Conservation (phyloP, 176 grass and related monocot species). For the Zizania latifolia region DNA sequence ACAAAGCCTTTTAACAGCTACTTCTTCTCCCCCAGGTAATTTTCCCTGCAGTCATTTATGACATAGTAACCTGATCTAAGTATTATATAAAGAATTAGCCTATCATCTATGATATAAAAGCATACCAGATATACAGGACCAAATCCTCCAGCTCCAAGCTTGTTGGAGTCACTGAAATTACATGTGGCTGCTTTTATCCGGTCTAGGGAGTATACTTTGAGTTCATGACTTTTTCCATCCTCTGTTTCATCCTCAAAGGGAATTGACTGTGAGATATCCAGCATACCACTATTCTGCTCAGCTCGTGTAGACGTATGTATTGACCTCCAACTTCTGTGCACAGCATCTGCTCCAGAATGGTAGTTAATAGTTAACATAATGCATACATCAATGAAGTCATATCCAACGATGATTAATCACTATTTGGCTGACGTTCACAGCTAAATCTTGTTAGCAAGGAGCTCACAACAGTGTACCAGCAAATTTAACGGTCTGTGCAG, state of each 20-base stretch:
- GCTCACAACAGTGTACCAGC: background rate
- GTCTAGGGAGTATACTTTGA: slow-evolving; percentile 50
- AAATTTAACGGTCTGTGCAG: background rate
- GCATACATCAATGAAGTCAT: background rate
- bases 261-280: slow-evolving; percentile 46
- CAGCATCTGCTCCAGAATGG: slow-evolving; percentile 27
- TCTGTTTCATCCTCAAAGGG: slow-evolving; percentile 36
- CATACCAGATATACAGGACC: slow-evolving; percentile 56
- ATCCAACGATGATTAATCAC: background rate
- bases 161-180: slow-evolving; percentile 49
- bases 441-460: background rate
- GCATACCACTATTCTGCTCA: slow-evolving; percentile 33
- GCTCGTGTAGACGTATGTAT: slow-evolving; percentile 25
- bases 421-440: background rate
- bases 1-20: slow-evolving; percentile 73
- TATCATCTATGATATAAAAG: background rate
- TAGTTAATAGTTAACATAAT: slow-evolving; percentile 11
- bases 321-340: slow-evolving; percentile 50
- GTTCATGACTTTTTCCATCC: slow-evolving; percentile 50
- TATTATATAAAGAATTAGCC: slow-evolving; percentile 11
- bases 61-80: background rate
- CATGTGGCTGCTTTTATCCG: slow-evolving; percentile 43
- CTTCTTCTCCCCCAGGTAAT: slow-evolving; percentile 44
- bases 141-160: slow-evolving; percentile 64
- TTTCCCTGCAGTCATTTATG: slow-evolving; percentile 43